Evolutionary conservation across 148 eudicot species (phyloP), one percentile per base, ranked within the genome.

Genomic region (Silene uniflora): DNA sequence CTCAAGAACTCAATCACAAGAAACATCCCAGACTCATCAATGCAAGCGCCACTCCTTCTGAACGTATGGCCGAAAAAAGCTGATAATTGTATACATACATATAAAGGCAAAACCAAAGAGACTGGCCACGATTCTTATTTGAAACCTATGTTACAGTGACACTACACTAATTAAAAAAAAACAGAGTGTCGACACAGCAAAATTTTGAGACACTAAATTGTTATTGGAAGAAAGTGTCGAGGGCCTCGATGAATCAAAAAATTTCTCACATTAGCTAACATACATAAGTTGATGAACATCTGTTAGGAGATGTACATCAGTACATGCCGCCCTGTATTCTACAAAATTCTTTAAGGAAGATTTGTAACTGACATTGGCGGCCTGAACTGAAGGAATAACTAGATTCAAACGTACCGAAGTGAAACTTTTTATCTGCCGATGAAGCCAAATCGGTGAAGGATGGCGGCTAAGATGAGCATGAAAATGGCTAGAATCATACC

Each of bases 391-490:
- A 4, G 67, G 63, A 18, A 62, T 18, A 44, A 49, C 12, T 16
- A 63, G 39, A 24, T 62, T 60, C 27, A 39, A 7, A 25, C 21
- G 42, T 25, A 24, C 60, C 19, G 24, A 35, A 7, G 44, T 60
- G 65, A 39, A 29, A 21, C n/a, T 19, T 13, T 18, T 81, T 83
- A 91, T 67, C 84, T 80, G 61, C 99, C 97, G 25, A 95, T 84
- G 82, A 82, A 92, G 75, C 99, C 99, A 8, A 89, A 82, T 76
- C 85, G 76, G 86, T 89, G 99, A 85, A 95, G 92, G 79, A 95
- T 62, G 66, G 89, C 32, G 12, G 97, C 97, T 58, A 95, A 79
- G 66, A 92, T 72, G 72, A 95, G 97, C 93, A 95, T 86, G 69
- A 85, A 77, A 75, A 95, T 63, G 7, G 99, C 99, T 81, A 92